phyloP scores from a whole-genome alignment of 305 asterid genomes.

The Fraxinus baroniana region DNA sequence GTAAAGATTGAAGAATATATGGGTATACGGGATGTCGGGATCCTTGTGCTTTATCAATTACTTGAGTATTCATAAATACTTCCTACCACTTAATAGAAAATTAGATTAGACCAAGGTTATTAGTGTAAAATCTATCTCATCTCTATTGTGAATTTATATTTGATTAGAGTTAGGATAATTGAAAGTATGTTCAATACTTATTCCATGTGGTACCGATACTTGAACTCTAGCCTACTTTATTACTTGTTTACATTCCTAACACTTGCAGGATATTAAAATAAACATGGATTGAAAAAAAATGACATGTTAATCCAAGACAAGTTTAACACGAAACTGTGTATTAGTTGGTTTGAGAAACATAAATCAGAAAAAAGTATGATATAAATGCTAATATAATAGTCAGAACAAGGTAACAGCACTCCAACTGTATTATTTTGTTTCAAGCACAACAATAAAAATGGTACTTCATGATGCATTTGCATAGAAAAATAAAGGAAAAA shows the following conservation, averaged over 20 bases:
- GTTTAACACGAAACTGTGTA: neutral
- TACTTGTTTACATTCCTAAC: neutral
- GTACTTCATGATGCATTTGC: slow-evolving; percentile 14
- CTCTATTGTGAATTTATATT: neutral
- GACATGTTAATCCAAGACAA: neutral
- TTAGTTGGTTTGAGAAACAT: neutral
- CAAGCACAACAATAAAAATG: neutral
- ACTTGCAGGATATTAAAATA: neutral
- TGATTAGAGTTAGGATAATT: neutral
- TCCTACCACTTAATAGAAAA: neutral
- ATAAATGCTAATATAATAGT: neutral
- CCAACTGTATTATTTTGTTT: neutral
- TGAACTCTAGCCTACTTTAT: neutral
- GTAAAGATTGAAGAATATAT: neutral
- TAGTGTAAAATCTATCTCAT: neutral
- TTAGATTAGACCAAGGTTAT: neutral
- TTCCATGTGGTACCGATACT: neutral
- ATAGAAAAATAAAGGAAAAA: neutral
- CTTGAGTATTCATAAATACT: neutral
- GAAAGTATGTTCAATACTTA: neutral
- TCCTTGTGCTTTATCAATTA: neutral
- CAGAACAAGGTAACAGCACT: neutral
- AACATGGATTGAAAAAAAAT: neutral
- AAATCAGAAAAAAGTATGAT: neutral
- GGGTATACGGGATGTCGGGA: neutral